phyloP scores from a whole-genome alignment of 345 rosid species.

The Citrus mangshanensis region DNA sequence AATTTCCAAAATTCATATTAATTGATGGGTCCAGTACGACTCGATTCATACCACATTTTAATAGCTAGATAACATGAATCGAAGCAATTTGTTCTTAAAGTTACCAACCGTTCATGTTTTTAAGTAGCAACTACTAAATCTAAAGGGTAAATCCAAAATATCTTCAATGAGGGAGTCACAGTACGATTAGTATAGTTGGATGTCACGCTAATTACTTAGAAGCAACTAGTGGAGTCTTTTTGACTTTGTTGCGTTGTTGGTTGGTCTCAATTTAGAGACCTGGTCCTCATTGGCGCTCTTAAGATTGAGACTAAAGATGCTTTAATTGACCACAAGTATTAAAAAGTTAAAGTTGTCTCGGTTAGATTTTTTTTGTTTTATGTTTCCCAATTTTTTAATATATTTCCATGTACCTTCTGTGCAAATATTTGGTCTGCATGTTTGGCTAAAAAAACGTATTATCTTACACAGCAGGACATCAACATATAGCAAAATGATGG shows the following conservation, averaged over 20 bases:
- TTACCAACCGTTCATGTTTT: background rate
- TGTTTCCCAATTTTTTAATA: background rate
- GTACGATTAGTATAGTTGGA: background rate
- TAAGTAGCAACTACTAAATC: background rate
- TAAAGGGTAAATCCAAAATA: background rate
- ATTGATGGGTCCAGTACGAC: constrained; percentile 13
- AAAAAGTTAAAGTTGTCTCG: background rate
- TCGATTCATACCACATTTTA: background rate
- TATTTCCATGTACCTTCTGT: background rate
- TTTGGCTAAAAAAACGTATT: background rate
- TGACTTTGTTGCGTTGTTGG: background rate
- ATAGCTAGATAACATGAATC: background rate
- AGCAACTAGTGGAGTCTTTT: background rate
- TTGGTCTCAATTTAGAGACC: background rate
- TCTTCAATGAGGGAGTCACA: too few relatives aligned
- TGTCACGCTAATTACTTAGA: background rate
- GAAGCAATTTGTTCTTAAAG: background rate
- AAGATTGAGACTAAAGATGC: background rate
- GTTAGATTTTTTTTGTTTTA: background rate
- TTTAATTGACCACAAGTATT: background rate
- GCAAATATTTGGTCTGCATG: background rate
- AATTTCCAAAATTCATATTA: background rate
- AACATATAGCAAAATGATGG: background rate
- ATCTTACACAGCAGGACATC: background rate
- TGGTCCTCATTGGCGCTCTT: background rate